Base-by-base conservation (phyloP, 306 rosid genomes). In the Cucumis cinereus region DNA sequence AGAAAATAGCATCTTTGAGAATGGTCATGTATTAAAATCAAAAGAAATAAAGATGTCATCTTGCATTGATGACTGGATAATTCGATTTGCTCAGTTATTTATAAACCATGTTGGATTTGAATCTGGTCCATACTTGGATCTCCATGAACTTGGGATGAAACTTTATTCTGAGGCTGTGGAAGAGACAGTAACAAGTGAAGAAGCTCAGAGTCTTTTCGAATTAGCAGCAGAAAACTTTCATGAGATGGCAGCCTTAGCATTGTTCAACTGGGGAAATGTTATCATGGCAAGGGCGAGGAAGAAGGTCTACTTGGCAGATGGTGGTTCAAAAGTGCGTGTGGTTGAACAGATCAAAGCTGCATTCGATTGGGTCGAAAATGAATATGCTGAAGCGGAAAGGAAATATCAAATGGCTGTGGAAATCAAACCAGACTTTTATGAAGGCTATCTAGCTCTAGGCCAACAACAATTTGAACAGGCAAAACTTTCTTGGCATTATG, bases 261-360 rank as follows among this genome's bases (percentile, higher is more conserved):
- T 93, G 81, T 90, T 93, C 91, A 88, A 93, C 84, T 90, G 97
- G 96, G 98, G 98, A 78, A 93, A 91, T 83, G 97, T 93, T 78
- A 88, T 87, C 78, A 86, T 90, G 88, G 86, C 96, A 8, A 88
- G 85, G 79, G 97, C 97, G 36, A 89, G 90, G 82, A 93, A 93
- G 90, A 90, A 80, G 76, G 85, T 91, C 23, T 86, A 86, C 80
- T 72, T 81, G n/a, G 70, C 82, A 15, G 91, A 87, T 60, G 88
- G 87, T 74, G 78, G 86, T 80, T 81, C 89, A n/a, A 87, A 86
- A 81, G 91, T 79, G 30, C 72, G 81, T 33, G 26, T 88, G 22
- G 41, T 60, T 75, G 86, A 84, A 54, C 88, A 82, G 73, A 85
- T 91, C 66, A 81, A 82, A 81, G 60, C 53, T 71, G 88, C 88